phyloP scores from a whole-genome alignment of 1,284 basidiomycete genomes.

The Chiua sp. region DNA sequence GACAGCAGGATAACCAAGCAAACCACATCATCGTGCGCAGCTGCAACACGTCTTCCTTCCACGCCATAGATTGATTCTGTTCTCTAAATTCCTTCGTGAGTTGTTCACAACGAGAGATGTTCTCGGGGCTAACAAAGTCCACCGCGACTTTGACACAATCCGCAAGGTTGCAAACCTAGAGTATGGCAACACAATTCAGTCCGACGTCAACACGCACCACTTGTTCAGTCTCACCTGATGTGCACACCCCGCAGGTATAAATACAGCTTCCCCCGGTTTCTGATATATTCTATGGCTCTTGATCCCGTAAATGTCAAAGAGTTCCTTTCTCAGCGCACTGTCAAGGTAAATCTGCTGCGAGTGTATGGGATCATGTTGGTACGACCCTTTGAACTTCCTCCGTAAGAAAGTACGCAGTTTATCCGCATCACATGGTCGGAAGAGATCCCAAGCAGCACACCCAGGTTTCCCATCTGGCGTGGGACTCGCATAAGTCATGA shows the following conservation, averaged over 20 bases:
- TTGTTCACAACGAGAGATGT: slow-evolving; percentile 83
- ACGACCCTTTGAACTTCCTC: slow-evolving; percentile 56
- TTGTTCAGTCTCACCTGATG: slow-evolving; percentile 72
- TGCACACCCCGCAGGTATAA: slow-evolving; percentile 95
- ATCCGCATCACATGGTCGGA: slow-evolving; percentile 82
- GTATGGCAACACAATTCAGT: neutral
- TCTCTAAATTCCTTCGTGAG: slow-evolving; percentile 89
- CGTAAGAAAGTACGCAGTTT: slow-evolving; percentile 77
- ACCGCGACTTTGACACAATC: slow-evolving; percentile 97
- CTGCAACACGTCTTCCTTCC: slow-evolving; percentile 96
- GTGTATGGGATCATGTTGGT: slow-evolving; percentile 86
- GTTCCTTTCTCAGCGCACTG: slow-evolving; percentile 64
- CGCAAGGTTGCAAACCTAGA: slow-evolving; percentile 80
- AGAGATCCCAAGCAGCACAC: slow-evolving; percentile 93
- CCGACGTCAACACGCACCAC: neutral
- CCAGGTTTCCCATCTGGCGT: slow-evolving; percentile 72
- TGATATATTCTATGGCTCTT: slow-evolving; percentile 88
- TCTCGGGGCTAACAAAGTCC: slow-evolving; percentile 95
- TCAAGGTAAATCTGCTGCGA: slow-evolving; percentile 90
- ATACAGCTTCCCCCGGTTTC: slow-evolving; percentile 90
- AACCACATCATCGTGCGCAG: slow-evolving; percentile 94
- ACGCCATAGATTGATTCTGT: slow-evolving; percentile 84
- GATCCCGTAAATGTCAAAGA: slow-evolving; percentile 74
- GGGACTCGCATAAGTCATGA: slow-evolving; percentile 80
- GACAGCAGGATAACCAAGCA: slow-evolving; percentile 76